These are phyloP conservation scores for Xylaria nigripes DNA, from an alignment of 495 filamentous ascomycete genomes.

Conservation along the genomic window DNA sequence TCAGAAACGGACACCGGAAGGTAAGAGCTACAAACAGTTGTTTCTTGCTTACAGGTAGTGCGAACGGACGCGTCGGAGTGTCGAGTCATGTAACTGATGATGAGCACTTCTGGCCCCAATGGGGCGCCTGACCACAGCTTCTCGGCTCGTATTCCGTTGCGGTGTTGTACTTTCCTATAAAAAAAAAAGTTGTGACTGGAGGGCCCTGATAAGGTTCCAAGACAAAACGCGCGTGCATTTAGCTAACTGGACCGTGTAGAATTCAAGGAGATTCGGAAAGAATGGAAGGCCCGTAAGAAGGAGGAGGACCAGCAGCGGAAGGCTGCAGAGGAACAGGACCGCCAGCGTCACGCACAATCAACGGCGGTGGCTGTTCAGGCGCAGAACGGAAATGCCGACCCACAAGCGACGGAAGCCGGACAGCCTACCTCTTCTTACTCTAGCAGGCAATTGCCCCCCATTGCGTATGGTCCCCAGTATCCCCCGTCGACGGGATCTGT, in stretches of 20 bases:
- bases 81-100: neutral
- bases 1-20: constrained; percentile 88
- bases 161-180: neutral
- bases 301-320: constrained; percentile 89
- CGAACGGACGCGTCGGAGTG: neutral
- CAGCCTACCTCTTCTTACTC: constrained; percentile 55
- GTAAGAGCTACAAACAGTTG: constrained; percentile 47
- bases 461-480: constrained; percentile 73
- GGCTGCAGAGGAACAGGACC: constrained; percentile 80
- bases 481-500: constrained; percentile 54
- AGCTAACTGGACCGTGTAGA: constrained; percentile 45
- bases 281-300: constrained; percentile 99
- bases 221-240: neutral
- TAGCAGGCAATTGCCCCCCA: constrained; percentile 65
- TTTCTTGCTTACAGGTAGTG: neutral
- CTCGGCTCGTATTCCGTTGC: neutral
- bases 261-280: constrained; percentile 98
- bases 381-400: constrained; percentile 28
- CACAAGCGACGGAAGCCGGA: constrained; percentile 32
- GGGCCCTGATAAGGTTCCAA: neutral
- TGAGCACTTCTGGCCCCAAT: neutral
- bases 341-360: constrained; percentile 52
- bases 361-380: constrained; percentile 38
- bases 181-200: neutral
- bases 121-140: neutral